Conservation (phyloP, 2,329 filamentous ascomycete genomes). For the Chalara sp. region DNA sequence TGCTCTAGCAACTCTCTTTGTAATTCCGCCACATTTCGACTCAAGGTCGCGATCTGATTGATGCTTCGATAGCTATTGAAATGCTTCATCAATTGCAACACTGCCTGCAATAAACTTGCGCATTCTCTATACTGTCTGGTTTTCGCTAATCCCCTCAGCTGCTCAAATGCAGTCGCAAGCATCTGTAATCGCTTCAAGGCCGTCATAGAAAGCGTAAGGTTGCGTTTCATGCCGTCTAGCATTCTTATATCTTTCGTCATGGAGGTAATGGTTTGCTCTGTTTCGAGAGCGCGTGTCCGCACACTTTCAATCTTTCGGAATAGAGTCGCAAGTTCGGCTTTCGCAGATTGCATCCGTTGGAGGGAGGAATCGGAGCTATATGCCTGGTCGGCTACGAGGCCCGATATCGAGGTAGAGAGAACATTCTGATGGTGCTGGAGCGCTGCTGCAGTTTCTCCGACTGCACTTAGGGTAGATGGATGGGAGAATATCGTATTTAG, state of each 20-base stretch:
- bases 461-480: slow-evolving; percentile 73
- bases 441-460: slow-evolving; percentile 65
- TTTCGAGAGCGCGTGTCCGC: slow-evolving; percentile 79
- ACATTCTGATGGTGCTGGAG: slow-evolving; percentile 74
- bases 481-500: slow-evolving; percentile 91
- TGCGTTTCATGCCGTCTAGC: slow-evolving; percentile 91
- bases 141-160: slow-evolving; percentile 75
- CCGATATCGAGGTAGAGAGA: slow-evolving; percentile 69
- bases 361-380: slow-evolving; percentile 83
- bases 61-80: slow-evolving; percentile 98
- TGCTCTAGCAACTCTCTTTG: slow-evolving; percentile 92
- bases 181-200: slow-evolving; percentile 95
- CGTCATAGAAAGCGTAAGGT: slow-evolving; percentile 95
- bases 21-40: slow-evolving; percentile 85
- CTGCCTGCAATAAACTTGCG: slow-evolving; percentile 85
- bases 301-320: slow-evolving; percentile 95
- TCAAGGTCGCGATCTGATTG: slow-evolving; percentile 92
- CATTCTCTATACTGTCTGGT: slow-evolving; percentile 91
- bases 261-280: slow-evolving; percentile 90
- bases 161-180: slow-evolving; percentile 98
- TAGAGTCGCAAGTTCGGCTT: slow-evolving; percentile 79
- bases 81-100: slow-evolving; percentile 95
- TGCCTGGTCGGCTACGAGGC: slow-evolving; percentile 68
- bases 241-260: slow-evolving; percentile 99
- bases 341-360: slow-evolving; percentile 83